phyloP scores from a whole-genome alignment of 2,329 filamentous ascomycete genomes.

The Alternaria triticimaculans region DNA sequence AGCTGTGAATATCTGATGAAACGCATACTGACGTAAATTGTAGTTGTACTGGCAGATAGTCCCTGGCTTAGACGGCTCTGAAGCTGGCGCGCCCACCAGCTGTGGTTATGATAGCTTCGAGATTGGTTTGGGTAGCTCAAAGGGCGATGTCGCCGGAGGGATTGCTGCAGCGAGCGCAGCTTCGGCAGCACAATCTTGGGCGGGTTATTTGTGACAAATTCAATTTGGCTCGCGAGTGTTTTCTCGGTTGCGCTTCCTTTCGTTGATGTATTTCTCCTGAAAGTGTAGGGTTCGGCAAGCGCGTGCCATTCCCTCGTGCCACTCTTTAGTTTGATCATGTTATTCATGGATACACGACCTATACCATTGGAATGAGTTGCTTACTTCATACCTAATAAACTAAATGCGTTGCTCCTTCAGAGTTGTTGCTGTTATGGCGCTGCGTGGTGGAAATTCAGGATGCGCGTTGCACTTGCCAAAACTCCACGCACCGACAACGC shows the following conservation, averaged over 20 bases:
- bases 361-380: not conserved
- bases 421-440: not conserved
- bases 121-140: not conserved
- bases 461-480: not conserved
- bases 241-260: not conserved
- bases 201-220: not conserved
- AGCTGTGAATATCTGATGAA: not conserved
- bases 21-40: not conserved
- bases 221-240: not conserved
- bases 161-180: not conserved
- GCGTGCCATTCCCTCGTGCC: not conserved
- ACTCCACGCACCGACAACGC: not conserved
- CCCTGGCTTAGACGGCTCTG: not conserved
- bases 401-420: not conserved
- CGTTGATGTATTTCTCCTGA: not conserved
- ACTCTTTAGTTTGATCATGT: not conserved
- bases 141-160: constrained; percentile 1
- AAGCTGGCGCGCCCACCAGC: not conserved
- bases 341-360: not conserved
- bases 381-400: not conserved
- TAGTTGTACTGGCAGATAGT: not conserved
- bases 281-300: not conserved
- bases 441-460: not conserved
- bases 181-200: constrained; percentile 2
- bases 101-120: constrained; percentile 3